Evolutionary conservation across 495 filamentous ascomycete species (phyloP).

Genomic region (Penicillium chermesinum): DNA sequence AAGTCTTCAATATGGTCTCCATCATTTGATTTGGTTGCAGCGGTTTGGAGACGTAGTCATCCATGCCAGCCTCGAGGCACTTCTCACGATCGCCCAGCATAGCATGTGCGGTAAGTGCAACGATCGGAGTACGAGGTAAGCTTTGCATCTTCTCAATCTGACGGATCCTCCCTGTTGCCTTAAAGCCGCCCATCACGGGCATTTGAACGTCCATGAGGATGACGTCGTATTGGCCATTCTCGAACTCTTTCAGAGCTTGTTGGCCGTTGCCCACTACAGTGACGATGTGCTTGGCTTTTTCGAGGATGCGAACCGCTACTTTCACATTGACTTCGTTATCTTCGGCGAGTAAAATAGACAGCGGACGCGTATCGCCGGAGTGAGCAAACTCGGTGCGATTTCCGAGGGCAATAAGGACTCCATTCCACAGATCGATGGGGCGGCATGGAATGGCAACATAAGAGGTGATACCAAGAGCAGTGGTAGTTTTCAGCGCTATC

Average conservation of each 20-base stretch:
- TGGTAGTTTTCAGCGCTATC: conserved; percentile 79
- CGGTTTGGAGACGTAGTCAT: conserved; percentile 78
- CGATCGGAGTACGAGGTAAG: conserved; percentile 57
- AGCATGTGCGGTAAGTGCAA: conserved; percentile 78
- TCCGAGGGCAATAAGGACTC: conserved; percentile 87
- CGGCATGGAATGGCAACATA: conserved; percentile 94
- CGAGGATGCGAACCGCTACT: conserved; percentile 68
- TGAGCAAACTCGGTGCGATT: conserved; percentile 75
- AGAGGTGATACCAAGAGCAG: conserved; percentile 86
- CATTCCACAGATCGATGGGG: conserved; percentile 85
- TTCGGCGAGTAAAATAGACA: conserved; percentile 82
- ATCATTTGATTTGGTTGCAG: conserved; percentile 64
- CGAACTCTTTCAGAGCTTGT: conserved; percentile 65
- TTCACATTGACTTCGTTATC: conserved; percentile 79
- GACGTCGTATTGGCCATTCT: conserved; percentile 56
- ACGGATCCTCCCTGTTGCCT: conserved; percentile 66
- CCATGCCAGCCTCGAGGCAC: conserved; percentile 72
- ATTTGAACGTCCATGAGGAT: conserved; percentile 88
- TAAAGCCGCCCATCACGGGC: conserved; percentile 76
- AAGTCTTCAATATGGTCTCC: conserved; percentile 63
- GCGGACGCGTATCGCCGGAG: conserved; percentile 80
- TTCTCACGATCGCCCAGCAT: conserved; percentile 80
- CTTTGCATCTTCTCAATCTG: conserved; percentile 49
- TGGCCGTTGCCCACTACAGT: conserved; percentile 69
- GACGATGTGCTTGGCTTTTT: conserved; percentile 68